Base-by-base conservation (phyloP, 129 eudicot genomes). In the Solidago caesia region DNA sequence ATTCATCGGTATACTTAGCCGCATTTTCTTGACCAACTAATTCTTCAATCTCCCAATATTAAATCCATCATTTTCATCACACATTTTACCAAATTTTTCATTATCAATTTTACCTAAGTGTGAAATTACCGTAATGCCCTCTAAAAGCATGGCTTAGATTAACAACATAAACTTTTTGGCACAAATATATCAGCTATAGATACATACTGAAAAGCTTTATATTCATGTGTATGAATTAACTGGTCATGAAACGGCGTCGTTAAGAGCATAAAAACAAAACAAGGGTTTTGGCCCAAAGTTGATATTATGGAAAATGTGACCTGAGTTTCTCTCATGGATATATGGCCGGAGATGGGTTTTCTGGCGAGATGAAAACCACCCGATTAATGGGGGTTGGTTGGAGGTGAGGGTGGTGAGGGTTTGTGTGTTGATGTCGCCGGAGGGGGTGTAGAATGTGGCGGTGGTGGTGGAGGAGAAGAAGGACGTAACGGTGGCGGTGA, bases 291-390 rank as follows among this genome's bases (percentile, higher is more conserved):
- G 82, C 81, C 6, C 79, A 68, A 10, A 76, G 21, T 5, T 78
- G 66, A 41, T 49, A 87, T 79, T 62, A 90, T 87, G 7, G 86
- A 72, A 21, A 59, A 53, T 5, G 96, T 65, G 77, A 84, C 71
- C 62, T 73, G 25, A 67, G 75, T 48, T 60, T 94, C 98, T 56
- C 80, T 85, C 70, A 94, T 58, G 46, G 97, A 94, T n/a, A n/a
- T n/a, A n/a, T 1, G 97, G 98, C 7, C 97, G 97, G 71, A 85
- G 87, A n/a, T 90, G 84, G 48, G 96, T 79, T 68, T 70, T 80
- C 10, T 96, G 98, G 82, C 98, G 98, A 48, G 79, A 81, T 66
- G 98, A 90, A 73, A 93, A 88, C 86, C 89, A 88, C 66, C 98
- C 98, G 66, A 93, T 72, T 68, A 92, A 89, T 77, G 68, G 69